Percentiles rank a stretch among this genome's conserved stretches.
Conservation (phyloP, 139 green algal genomes). For the Dunaliella primolecta region DNA sequence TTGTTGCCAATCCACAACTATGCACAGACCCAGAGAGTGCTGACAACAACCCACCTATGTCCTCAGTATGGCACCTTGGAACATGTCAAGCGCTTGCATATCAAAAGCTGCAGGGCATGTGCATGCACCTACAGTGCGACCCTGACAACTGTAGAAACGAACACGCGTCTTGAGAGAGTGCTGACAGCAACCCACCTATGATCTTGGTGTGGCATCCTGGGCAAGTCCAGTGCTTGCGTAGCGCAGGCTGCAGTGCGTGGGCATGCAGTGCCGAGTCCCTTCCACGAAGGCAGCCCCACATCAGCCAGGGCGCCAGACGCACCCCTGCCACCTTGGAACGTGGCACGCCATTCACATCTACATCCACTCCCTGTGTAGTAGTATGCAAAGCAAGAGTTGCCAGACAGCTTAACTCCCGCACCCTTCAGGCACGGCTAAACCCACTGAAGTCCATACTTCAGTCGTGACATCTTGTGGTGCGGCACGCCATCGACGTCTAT, state of each 20-base stretch:
- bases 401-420: no score
- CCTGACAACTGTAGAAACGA: no score
- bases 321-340: constrained; percentile 15
- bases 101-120: neutral
- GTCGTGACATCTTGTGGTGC: no score
- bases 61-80: neutral
- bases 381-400: no score
- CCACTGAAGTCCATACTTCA: no score
- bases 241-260: constrained; percentile 29
- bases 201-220: constrained; percentile 25
- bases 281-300: constrained; percentile 23
- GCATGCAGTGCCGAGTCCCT: constrained; percentile 21
- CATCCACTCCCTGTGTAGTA: neutral
- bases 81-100: neutral
- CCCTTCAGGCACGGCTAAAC: no score
- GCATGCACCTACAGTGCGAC: neutral
- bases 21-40: no score
- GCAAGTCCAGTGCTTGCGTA: constrained; percentile 37
- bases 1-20: no score
- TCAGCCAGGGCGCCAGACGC: constrained; percentile 31
- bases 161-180: no score
- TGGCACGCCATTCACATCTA: constrained; percentile 24
- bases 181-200: constrained; percentile 22
- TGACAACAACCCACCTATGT: constrained; percentile 19
- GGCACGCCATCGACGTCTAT: no score